These are phyloP conservation scores for Vitis hybrid DNA, from an alignment of 177 flowering plant species.

Conservation along the genomic window DNA sequence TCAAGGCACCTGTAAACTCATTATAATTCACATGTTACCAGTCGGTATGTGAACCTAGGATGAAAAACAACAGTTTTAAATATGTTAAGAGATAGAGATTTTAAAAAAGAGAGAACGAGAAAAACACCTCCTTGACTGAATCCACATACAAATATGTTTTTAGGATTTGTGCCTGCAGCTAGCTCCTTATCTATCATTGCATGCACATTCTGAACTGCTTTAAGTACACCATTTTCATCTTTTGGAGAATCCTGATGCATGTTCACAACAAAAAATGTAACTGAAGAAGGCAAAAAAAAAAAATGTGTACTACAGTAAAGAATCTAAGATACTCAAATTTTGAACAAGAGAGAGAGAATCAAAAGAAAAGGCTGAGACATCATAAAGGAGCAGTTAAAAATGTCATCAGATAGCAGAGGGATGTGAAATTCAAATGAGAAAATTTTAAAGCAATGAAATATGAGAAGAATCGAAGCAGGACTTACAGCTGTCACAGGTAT, in stretches of 20 bases:
- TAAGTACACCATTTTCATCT: slow-evolving; percentile 61
- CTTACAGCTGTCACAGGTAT: slow-evolving; percentile 85
- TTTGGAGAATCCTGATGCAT: slow-evolving; percentile 66
- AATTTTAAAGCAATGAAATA: background rate
- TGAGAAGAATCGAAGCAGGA: slow-evolving; percentile 10
- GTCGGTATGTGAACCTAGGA: background rate
- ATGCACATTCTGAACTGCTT: slow-evolving; percentile 83
- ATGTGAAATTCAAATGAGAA: background rate
- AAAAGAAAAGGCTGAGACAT: no score
- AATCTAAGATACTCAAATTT: background rate
- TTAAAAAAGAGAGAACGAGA: slow-evolving; percentile 10
- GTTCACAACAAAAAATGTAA: background rate
- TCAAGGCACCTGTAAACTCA: slow-evolving; percentile 75
- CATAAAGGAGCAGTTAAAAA: background rate
- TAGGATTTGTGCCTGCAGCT: slow-evolving; percentile 70
- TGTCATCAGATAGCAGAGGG: background rate
- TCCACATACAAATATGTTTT: slow-evolving; percentile 82
- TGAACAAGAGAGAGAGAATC: background rate
- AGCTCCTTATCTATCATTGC: slow-evolving; percentile 84
- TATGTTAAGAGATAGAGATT: background rate
- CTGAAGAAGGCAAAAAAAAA: no score
- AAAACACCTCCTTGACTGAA: slow-evolving; percentile 94
- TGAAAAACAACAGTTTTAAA: background rate
- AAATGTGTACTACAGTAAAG: no score
- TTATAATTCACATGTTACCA: background rate